Evolutionary conservation across 2,329 filamentous ascomycete species (phyloP), one percentile per base, ranked within the genome.

Genomic region (Metarhizium anisopliae): DNA sequence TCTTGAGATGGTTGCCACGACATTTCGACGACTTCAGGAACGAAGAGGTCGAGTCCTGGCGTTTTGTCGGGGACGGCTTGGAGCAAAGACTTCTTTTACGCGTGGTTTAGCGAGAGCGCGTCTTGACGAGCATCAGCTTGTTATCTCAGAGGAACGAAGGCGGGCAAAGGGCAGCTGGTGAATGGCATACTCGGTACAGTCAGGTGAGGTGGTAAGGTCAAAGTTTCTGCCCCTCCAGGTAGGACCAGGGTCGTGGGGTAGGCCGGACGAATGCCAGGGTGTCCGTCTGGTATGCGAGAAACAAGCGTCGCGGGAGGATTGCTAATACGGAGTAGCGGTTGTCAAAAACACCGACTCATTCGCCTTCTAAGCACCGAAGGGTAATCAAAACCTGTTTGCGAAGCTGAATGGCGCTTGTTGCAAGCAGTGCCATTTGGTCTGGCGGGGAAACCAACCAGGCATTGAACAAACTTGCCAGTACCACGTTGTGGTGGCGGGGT

Each of bases 1-100:
- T 92, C 89, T 66, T 87, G 83, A 67, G 89, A 80, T 60, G 94
- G 94, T 77, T 95, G 89, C 94, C 94, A 99, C 73, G 86, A 83
- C 92, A 96, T 96, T 70, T 67, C 74, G 67, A 20, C 45, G 55
- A 47, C 8, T 45, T 13, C 25, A 50, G 14, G 30, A 14, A 11
- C 13, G 16, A 18, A 38, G 35, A 18, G 5, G 16, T 51, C 32
- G 16, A n/a, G 49, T 20, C 30, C 25, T 16, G 49, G n/a, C 16
- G 32, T 16, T 6, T 36, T 18, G 29, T 51, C 16, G 32, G 45
- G 3, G 6, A 49, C 45, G 14, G 45, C 16, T 32, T 16, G 49
- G 18, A 50, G 47, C 47, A 29, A 38, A n/a, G 6, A 7, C 25
- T 29, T 6, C 45, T 30, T 3, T 3, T 29, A 20, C 25, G 13